Evolutionary conservation across 2,329 filamentous ascomycete species (phyloP).

Genomic region (Arthrobotrys iridis): DNA sequence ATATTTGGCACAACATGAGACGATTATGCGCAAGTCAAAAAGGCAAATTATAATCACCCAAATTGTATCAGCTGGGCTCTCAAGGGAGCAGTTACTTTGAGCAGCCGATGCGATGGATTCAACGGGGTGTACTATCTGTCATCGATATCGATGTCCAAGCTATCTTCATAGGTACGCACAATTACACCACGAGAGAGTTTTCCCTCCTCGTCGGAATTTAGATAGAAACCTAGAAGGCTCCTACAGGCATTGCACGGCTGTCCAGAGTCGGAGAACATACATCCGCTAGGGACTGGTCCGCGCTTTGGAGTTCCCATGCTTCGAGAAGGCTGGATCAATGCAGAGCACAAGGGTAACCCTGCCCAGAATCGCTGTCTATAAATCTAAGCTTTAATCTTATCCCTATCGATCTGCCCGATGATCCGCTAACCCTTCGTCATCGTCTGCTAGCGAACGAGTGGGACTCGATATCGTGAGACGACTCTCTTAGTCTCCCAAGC

Average conservation of each 20-base stretch:
- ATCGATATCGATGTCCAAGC: too few species aligned
- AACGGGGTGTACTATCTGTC: too few species aligned
- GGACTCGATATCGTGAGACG: constrained; percentile 28
- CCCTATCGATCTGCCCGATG: constrained; percentile 54
- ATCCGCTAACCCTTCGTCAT: constrained; percentile 53
- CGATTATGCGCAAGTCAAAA: neutral
- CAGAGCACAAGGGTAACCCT: constrained; percentile 26
- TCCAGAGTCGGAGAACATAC: neutral
- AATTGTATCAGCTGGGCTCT: neutral
- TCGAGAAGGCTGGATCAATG: constrained; percentile 46
- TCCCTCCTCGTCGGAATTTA: neutral
- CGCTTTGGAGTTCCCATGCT: constrained; percentile 13
- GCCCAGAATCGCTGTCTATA: constrained; percentile 7
- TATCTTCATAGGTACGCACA: neutral
- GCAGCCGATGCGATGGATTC: too few species aligned
- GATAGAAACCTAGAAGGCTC: neutral
- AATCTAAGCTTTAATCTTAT: constrained; percentile 49
- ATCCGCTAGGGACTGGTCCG: neutral
- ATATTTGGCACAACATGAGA: constrained; percentile 5
- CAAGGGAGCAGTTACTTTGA: neutral
- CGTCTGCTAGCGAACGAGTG: constrained; percentile 40
- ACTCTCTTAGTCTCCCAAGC: constrained; percentile 15
- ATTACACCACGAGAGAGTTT: neutral
- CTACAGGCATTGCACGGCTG: neutral
- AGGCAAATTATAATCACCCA: constrained; percentile 15